Evolutionary conservation across 331 rosid species (phyloP), one percentile per base, ranked within the genome.

Genomic region (Saraca asoca): DNA sequence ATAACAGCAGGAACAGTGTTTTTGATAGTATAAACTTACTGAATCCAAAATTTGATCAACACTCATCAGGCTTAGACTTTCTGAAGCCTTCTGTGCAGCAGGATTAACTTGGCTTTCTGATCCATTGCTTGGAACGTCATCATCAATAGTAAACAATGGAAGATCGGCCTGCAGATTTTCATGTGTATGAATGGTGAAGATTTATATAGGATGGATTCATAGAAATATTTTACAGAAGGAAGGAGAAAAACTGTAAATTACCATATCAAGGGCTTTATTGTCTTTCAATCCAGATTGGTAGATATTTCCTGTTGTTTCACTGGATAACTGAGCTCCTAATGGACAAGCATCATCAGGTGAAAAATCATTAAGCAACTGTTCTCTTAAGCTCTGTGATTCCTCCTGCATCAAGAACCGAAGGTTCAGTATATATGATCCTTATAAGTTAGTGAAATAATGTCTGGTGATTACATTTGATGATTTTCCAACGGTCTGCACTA

Each of bases 271-370:
- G 71, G 75, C 57, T 58, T 79, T 75, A 10, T 80, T 76, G 0
- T 78, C 86, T 43, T 81, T 75, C 39, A 87, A 42, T 54, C 78
- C 83, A 33, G 77, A 68, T 58, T 70, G 80, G 75, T 68, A 51
- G 34, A 79, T 48, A 51, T 81, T 76, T 78, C 69, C 67, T 2
- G 85, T 69, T 20, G 87, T 66, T 54, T 79, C 82, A 17, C 62
- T 19, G 7, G 80, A 69, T 35, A 82, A 76, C 58, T 87, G 91
- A 51, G 65, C 72, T 78, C 95, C 97, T 62, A 82, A 58, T 13
- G 91, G 97, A 81, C 98, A 93, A 20, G 83, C 81, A 73, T 86
- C 95, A 66, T 93, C 96, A 0, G 95, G 96, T 33, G 78, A 7
- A 68, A 90, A 93, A n/a, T 84, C 85, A 15, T 55, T 13, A 62